A percentile compares a stretch with the other conserved stretches of the same genome.
phyloP scores from a whole-genome alignment of 352 stramenopile species.

The Phytopythium kandeliae region DNA sequence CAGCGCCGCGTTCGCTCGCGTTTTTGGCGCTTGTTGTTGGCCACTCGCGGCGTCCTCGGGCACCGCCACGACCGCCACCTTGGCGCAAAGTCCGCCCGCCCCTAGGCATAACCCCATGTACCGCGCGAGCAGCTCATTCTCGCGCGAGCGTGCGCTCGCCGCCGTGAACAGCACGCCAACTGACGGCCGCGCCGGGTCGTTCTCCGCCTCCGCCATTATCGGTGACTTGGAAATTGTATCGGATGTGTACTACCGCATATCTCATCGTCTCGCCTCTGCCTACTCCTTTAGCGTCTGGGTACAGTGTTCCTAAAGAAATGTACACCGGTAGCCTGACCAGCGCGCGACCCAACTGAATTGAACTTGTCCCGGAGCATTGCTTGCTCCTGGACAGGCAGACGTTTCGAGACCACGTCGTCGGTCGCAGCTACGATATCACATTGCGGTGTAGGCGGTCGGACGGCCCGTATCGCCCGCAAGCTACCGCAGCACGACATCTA shows the following conservation, averaged over 20 bases:
- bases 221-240: constrained; percentile 2
- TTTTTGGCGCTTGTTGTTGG: background rate
- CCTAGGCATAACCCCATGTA: constrained; percentile 58
- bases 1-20: constrained; percentile 14
- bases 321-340: too few species aligned
- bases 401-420: too few species aligned
- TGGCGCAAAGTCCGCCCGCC: constrained; percentile 37
- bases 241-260: background rate
- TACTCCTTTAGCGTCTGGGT: too few species aligned
- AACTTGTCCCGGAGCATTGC: too few species aligned
- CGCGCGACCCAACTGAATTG: too few species aligned
- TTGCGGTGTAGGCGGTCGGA: too few species aligned
- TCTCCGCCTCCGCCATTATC: constrained; percentile 7
- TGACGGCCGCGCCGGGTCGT: constrained; percentile 11
- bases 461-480: too few species aligned
- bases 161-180: constrained; percentile 58
- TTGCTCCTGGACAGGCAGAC: too few species aligned
- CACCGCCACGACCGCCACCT: constrained; percentile 37
- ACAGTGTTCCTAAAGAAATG: too few species aligned
- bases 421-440: too few species aligned
- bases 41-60: constrained; percentile 1
- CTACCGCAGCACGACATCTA: background rate
- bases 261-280: too few species aligned
- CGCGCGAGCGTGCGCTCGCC: constrained; percentile 33
- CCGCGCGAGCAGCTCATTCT: constrained; percentile 51